These are phyloP conservation scores for Amphirosellinia nigrospora DNA, from an alignment of 495 filamentous ascomycete species.

Conservation along the genomic window DNA sequence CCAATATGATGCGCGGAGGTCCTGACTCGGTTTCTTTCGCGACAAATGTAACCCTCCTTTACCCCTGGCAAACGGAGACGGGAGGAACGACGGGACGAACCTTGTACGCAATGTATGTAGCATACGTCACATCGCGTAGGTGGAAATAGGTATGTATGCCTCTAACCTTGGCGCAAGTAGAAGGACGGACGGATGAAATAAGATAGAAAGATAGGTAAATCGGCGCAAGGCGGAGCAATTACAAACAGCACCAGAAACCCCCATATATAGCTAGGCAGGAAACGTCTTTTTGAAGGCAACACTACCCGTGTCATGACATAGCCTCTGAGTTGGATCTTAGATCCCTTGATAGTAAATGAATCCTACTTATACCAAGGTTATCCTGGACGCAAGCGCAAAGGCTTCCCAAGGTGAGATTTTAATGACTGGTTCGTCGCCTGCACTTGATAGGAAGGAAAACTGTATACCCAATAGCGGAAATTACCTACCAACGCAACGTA, in stretches of 20 bases:
- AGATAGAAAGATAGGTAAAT: not conserved
- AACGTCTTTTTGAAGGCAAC: not conserved
- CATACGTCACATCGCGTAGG: conserved; percentile 1
- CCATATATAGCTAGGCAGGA: not conserved
- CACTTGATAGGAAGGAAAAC: not conserved
- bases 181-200: not conserved
- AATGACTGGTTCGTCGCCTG: not conserved
- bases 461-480: not conserved
- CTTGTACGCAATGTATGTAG: not conserved
- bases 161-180: not conserved
- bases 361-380: not conserved
- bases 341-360: not conserved
- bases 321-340: not conserved
- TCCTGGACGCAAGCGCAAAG: not conserved
- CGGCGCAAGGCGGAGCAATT: not conserved
- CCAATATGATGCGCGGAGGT: not conserved
- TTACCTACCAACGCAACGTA: not conserved
- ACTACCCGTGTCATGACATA: too few relatives aligned
- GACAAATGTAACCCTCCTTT: conserved; percentile 11
- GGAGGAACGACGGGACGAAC: conserved; percentile 7
- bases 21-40: conserved; percentile 12
- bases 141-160: not conserved
- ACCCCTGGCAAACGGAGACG: conserved; percentile 12
- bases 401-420: not conserved
- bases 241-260: not conserved